phyloP scores from a whole-genome alignment of 208 protist genomes.

The Trypanosomatidae sp. region DNA sequence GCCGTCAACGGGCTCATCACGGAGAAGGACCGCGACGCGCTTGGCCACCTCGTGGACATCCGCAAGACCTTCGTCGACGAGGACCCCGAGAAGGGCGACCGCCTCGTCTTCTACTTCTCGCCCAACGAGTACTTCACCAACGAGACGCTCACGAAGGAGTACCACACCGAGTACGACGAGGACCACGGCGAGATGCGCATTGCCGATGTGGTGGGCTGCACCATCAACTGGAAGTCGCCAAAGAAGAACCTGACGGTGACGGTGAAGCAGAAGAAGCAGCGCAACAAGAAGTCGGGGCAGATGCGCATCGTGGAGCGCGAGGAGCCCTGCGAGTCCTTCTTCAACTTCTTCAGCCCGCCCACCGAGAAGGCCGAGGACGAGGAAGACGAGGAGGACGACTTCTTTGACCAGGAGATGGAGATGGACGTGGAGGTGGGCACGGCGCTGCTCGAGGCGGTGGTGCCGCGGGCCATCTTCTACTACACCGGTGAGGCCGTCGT shows the following conservation, averaged over 20 bases:
- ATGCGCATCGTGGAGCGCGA: conserved; percentile 81
- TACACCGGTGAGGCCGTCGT: conserved; percentile 88
- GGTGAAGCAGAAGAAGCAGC: conserved; percentile 90
- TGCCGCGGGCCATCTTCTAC: conserved; percentile 88
- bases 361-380: too few relatives aligned
- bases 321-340: conserved; percentile 90
- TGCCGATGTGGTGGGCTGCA: conserved; percentile 62
- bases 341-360: conserved; percentile 92
- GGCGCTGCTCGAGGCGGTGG: conserved; percentile 70
- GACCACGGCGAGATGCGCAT: conserved; percentile 73
- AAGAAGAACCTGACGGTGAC: conserved; percentile 85
- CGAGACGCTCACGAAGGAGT: conserved; percentile 88
- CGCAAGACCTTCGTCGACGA: conserved; percentile 56
- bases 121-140: conserved; percentile 94
- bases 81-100: conserved; percentile 68
- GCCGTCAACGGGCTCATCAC: conserved; percentile 74
- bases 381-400: conserved; percentile 58
- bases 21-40: conserved; percentile 60
- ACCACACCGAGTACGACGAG: conserved; percentile 76
- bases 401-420: conserved; percentile 67
- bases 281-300: conserved; percentile 82
- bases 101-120: conserved; percentile 83
- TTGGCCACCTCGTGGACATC: conserved; percentile 76
- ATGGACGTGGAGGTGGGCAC: conserved; percentile 82
- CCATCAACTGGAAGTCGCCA: conserved; percentile 80